These are phyloP conservation scores for Heliocybe sulcata DNA, from an alignment of 1,284 basidiomycete genomes.

Conservation along the genomic window DNA sequence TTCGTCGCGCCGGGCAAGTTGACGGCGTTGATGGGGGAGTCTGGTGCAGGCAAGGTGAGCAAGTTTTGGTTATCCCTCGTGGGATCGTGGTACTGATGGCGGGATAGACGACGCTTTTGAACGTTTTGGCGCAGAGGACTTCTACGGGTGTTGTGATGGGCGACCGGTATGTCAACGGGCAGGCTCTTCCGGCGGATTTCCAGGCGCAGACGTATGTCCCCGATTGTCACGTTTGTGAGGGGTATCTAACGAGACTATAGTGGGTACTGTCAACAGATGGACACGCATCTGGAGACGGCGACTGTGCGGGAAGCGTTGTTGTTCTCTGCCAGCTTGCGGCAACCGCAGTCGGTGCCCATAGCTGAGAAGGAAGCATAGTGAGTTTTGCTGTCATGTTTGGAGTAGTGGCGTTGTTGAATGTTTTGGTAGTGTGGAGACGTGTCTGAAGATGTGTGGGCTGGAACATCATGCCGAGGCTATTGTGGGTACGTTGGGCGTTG, in stretches of 20 bases:
- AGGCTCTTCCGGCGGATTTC: constrained; percentile 39
- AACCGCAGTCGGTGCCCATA: constrained; percentile 52
- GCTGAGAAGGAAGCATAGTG: constrained; percentile 68
- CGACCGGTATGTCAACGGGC: constrained; percentile 42
- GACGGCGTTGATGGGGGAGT: constrained; percentile 24
- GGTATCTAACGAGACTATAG: constrained; percentile 1
- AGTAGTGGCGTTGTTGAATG: background rate
- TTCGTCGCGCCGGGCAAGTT: constrained; percentile 43
- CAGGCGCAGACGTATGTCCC: constrained; percentile 19
- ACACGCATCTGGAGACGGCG: constrained; percentile 17
- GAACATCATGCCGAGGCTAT: constrained; percentile 57
- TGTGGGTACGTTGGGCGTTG: constrained; percentile 59
- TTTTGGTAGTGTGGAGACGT: constrained; percentile 49
- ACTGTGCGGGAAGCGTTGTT: constrained; percentile 72
- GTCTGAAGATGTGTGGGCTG: constrained; percentile 65
- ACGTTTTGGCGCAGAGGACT: constrained; percentile 46
- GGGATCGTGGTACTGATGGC: background rate
- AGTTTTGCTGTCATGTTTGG: constrained; percentile 10
- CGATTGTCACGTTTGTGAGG: background rate
- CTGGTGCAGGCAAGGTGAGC: constrained; percentile 27
- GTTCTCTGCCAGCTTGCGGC: constrained; percentile 71
- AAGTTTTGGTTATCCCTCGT: background rate
- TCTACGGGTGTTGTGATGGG: constrained; percentile 42
- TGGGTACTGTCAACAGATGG: constrained; percentile 39
- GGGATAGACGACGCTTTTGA: constrained; percentile 32